Evolutionary conservation across 495 filamentous ascomycete genomes (phyloP), one percentile per base, ranked within the genome.

Genomic region (Corynascus novoguineensis): DNA sequence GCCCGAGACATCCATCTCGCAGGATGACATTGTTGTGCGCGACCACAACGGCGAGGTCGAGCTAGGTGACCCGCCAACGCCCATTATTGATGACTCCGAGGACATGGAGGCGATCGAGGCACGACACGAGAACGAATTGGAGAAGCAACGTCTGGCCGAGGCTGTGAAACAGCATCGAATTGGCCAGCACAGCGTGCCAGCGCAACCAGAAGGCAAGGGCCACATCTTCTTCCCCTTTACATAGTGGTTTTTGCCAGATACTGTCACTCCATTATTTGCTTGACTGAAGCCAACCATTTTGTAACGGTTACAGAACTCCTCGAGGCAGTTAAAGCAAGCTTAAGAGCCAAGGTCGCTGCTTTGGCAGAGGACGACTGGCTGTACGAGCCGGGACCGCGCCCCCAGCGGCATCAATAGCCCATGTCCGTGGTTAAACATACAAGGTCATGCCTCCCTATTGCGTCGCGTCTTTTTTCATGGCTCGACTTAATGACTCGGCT

Each of bases 321-420:
- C n/a, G 80, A 83, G 53, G 80, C 84, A 2, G 78, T 92, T 50
- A 80, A 83, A 58, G 79, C 84, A n/a, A 90, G 84, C 64, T 74
- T 93, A 45, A 77, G 80, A 63, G 79, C 79, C 29, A 88, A 90
- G 60, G 85, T 85, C 12, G 83, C 83, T 4, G 81, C 85, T 4
- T 66, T 96, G 55, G 78, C 87, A 22, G 87, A 93, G 41, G 91
- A 96, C 58, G 88, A 86, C 60, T 96, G 91, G 91, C 92, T 95
- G 81, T 95, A 83, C 68, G 90, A 95, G 69, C 78, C 80, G 2
- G 90, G 92, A 61, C 76, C 81, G 29, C 71, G 77, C 19, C 71
- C 67, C n/a, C 69, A 50, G 19, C 37, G 24, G 8, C 45, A 56
- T 24, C 28, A 47, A 12, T 50, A 15, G 40, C n/a, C 17, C 25